Conservation (phyloP, 1,284 basidiomycete species). For the Microbotryomycetes sp. region DNA sequence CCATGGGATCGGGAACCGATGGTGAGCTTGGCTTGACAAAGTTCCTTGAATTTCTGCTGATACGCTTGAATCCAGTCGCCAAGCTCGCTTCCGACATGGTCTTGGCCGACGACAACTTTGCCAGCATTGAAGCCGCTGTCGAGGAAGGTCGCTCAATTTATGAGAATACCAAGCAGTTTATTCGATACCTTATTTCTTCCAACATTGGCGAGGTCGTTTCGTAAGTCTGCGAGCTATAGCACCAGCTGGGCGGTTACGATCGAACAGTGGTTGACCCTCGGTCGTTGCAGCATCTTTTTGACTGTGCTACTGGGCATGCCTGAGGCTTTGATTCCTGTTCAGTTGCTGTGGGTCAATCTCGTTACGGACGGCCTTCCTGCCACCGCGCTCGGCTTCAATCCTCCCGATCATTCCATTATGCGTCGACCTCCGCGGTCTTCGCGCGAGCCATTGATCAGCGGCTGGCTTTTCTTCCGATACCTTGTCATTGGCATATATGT, state of each 20-base stretch:
- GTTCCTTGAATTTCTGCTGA: not conserved
- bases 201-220: constrained; percentile 98
- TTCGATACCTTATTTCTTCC: constrained; percentile 73
- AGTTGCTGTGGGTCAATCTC: constrained; percentile 94
- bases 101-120: constrained; percentile 47
- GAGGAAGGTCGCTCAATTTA: constrained; percentile 90
- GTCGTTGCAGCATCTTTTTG: constrained; percentile 69
- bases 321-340: constrained; percentile 94
- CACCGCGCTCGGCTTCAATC: constrained; percentile 97
- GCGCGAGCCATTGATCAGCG: constrained; percentile 80
- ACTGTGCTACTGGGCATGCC: constrained; percentile 97
- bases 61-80: too few relatives aligned
- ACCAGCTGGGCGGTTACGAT: constrained; percentile 31
- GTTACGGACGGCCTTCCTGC: constrained; percentile 94
- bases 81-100: constrained; percentile 47
- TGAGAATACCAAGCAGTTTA: constrained; percentile 98
- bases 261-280: constrained; percentile 29
- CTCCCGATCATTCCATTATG: constrained; percentile 94
- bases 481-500: constrained; percentile 89
- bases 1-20: constrained; percentile 46
- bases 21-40: constrained; percentile 32
- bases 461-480: constrained; percentile 94
- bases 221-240: constrained; percentile 39
- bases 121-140: constrained; percentile 44
- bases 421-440: constrained; percentile 78